Evolutionary conservation across 2,329 filamentous ascomycete species (phyloP).

Genomic region (Fusarium tanahbumbuense): DNA sequence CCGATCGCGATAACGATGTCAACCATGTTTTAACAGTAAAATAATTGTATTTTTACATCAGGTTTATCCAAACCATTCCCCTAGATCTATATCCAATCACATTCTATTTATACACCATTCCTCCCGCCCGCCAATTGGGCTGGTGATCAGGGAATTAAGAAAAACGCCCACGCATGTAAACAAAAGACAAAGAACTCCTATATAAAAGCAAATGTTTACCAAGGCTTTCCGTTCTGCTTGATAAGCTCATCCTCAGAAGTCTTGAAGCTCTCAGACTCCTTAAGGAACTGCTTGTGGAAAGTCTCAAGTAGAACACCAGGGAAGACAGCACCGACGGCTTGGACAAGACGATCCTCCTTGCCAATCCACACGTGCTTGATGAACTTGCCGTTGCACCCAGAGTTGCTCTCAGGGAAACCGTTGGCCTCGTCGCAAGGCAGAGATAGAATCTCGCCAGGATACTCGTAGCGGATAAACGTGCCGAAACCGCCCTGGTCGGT

Average conservation of each 20-base stretch:
- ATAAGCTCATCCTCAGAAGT: slow-evolving; percentile 26
- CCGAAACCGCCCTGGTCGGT: slow-evolving; percentile 60
- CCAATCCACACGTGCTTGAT: slow-evolving; percentile 59
- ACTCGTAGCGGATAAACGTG: slow-evolving; percentile 57
- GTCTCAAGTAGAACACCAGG: slow-evolving; percentile 52
- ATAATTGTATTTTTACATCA: background rate
- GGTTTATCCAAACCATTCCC: background rate
- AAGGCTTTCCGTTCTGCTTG: slow-evolving; percentile 12
- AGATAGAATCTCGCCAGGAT: slow-evolving; percentile 53
- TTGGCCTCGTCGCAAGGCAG: slow-evolving; percentile 58
- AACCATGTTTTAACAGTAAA: background rate
- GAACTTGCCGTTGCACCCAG: slow-evolving; percentile 55
- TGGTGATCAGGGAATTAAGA: background rate
- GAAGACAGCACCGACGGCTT: slow-evolving; percentile 53
- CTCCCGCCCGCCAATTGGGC: background rate
- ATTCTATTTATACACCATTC: slow-evolving; percentile 21
- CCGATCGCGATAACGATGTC: too few species aligned
- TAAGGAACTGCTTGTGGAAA: slow-evolving; percentile 53
- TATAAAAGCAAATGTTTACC: background rate
- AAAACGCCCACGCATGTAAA: slow-evolving; percentile 11
- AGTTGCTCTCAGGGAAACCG: slow-evolving; percentile 54
- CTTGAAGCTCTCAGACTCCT: slow-evolving; percentile 39
- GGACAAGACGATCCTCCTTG: slow-evolving; percentile 54
- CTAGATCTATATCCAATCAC: slow-evolving; percentile 16
- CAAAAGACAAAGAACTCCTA: slow-evolving; percentile 14